Evolutionary conservation across 305 asterid genomes (phyloP), one percentile per base, ranked within the genome.

Genomic region (Petunia hybrid): DNA sequence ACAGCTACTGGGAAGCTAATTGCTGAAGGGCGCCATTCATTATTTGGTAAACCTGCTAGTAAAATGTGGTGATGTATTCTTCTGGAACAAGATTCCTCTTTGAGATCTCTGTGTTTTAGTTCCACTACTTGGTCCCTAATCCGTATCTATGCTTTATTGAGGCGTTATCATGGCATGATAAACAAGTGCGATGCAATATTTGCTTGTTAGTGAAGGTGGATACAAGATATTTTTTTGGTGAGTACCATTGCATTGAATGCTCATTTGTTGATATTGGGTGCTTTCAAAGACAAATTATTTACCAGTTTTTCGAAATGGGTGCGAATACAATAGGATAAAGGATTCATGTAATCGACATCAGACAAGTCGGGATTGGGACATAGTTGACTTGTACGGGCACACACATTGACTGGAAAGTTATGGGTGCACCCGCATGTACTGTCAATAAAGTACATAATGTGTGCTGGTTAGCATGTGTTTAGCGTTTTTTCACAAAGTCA

Each of bases 11-110:
- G 97, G 39, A 95, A 91, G 67, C 85, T 90, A 53, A 88, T 94
- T 82, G 98, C 98, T 71, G 91, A 94, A 83, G 98, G 98, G 65
- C 85, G 95, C 63, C 97, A 94, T 84, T 91, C 97, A 13, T 84
- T 92, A 75, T 94, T 90, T 77, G 89, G 89, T 73, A 88, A 66
- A 86, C 87, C 84, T 84, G 86, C 87, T 77, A 92, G 95, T 89
- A 93, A 91, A 87, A 88, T 93, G 88, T 93, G 88, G 89, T 62
- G 79, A 71, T 46, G 77, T 51, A 73, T 73, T 36, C 51, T 36
- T 73, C 8, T 36, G 36, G 48, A 51, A 7, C 63, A 35, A 73
- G 78, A 73, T 73, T 36, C 78, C 38, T 53, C 64, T 13, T 36
- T 36, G 78, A 51, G 48, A 74, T 22, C 31, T 22, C 31, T 53